Evolutionary conservation across 306 rosid genomes (phyloP).

Genomic region (Acacia melanoxylon): DNA sequence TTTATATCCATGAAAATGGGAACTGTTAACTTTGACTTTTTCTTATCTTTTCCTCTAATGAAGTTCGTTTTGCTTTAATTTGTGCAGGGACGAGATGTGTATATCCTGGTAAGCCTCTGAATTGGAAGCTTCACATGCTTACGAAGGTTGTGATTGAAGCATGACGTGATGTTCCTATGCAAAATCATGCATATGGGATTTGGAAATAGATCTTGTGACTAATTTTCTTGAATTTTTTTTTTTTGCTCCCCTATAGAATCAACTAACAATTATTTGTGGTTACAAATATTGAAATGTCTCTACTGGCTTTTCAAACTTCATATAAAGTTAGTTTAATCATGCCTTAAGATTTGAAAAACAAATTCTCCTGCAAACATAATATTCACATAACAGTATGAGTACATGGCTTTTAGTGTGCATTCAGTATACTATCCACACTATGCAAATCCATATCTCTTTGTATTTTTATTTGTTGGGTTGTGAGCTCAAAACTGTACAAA

Average conservation of each 20-base stretch:
- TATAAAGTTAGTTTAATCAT: not conserved
- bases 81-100: conserved; percentile 89
- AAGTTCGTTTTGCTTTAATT: conserved; percentile 35
- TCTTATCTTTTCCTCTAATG: conserved; percentile 24
- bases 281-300: not conserved
- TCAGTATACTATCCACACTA: not conserved
- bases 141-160: conserved; percentile 26
- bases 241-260: not conserved
- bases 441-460: not conserved
- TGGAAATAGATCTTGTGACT: not conserved
- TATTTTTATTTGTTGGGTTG: not conserved
- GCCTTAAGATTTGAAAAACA: not conserved
- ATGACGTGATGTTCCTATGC: conserved; percentile 17
- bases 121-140: conserved; percentile 34
- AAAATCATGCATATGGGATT: not conserved
- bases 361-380: not conserved
- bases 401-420: not conserved
- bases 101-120: conserved; percentile 74
- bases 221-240: not conserved
- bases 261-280: not conserved
- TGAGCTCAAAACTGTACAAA: not conserved
- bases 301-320: not conserved
- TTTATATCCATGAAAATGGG: not conserved
- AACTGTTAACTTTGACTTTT: not conserved
- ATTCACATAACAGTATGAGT: not conserved